Evolutionary conservation across 306 rosid species (phyloP).

Genomic region (Begonia peltatifolia): DNA sequence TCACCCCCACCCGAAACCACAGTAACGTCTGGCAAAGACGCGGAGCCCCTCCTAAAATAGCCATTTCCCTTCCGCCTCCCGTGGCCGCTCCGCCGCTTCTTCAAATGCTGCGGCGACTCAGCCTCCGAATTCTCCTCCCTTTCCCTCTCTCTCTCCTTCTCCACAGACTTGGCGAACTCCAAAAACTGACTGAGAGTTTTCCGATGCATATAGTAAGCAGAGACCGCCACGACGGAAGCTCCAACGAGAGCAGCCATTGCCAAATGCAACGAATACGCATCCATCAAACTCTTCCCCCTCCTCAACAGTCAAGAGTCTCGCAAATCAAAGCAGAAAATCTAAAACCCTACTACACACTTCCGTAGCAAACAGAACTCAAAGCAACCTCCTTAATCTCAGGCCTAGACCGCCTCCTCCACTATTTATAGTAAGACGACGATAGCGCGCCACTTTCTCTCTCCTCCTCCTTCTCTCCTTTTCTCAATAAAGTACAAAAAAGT

Average conservation of each 20-base stretch:
- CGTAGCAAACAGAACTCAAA: too few relatives aligned
- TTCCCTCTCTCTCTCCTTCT: neutral
- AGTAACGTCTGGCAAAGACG: conserved; percentile 74
- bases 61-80: conserved; percentile 30
- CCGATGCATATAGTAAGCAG: neutral
- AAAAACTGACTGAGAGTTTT: neutral
- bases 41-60: conserved; percentile 33
- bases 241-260: conserved; percentile 2
- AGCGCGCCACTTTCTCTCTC: too few relatives aligned
- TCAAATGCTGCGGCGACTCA: conserved; percentile 35
- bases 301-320: too few relatives aligned
- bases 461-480: too few relatives aligned
- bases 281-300: too few relatives aligned
- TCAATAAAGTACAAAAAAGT: too few relatives aligned
- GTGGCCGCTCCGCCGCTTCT: conserved; percentile 31
- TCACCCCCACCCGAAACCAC: conserved; percentile 34
- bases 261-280: neutral
- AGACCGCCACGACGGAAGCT: neutral
- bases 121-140: neutral
- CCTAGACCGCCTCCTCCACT: too few relatives aligned
- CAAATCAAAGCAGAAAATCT: too few relatives aligned
- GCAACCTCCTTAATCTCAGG: too few relatives aligned
- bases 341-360: too few relatives aligned
- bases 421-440: too few relatives aligned
- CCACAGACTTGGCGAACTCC: neutral